These are phyloP conservation scores for Metschnikowia similis DNA, from an alignment of 805 yeast species.

Conservation along the genomic window DNA sequence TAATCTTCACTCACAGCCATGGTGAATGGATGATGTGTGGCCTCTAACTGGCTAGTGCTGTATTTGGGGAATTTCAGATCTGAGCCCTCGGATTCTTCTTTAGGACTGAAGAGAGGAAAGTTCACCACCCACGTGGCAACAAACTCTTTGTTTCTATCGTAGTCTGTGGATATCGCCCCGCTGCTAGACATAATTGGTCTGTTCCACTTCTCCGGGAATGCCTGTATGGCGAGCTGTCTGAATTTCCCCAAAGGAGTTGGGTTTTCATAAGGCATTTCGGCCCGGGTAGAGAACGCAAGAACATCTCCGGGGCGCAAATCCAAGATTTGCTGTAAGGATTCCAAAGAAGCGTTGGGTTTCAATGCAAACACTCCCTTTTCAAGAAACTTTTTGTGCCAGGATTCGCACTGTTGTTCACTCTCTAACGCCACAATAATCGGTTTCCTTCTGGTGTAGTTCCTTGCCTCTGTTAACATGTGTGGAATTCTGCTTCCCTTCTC, in stretches of 20 bases:
- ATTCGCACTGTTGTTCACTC: constrained; percentile 30
- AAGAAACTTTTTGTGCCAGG: constrained; percentile 43
- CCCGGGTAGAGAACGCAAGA: constrained; percentile 75
- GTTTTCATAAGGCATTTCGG: constrained; percentile 70
- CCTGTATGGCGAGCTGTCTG: constrained; percentile 66
- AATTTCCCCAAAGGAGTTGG: constrained; percentile 92
- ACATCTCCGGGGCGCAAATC: constrained; percentile 63
- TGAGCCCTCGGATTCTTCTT: constrained; percentile 31
- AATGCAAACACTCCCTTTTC: constrained; percentile 23
- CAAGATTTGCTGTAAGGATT: constrained; percentile 23
- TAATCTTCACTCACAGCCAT: constrained; percentile 78
- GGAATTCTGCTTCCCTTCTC: constrained; percentile 28
- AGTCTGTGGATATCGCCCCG: constrained; percentile 9
- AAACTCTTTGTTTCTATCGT: constrained; percentile 33
- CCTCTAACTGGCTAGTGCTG: constrained; percentile 41
- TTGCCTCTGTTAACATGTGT: constrained; percentile 32
- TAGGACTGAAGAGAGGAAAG: constrained; percentile 87
- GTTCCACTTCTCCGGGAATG: constrained; percentile 48
- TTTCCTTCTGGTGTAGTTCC: constrained; percentile 50
- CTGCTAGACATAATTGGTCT: constrained; percentile 28
- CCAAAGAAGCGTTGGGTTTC: constrained; percentile 15
- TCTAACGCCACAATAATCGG: constrained; percentile 56
- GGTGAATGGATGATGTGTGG: constrained; percentile 98
- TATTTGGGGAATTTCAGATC: constrained; percentile 56
- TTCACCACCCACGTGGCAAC: constrained; percentile 85